Evolutionary conservation across 2,329 filamentous ascomycete species (phyloP).

Genomic region (Torrubiella hemipterigena): DNA sequence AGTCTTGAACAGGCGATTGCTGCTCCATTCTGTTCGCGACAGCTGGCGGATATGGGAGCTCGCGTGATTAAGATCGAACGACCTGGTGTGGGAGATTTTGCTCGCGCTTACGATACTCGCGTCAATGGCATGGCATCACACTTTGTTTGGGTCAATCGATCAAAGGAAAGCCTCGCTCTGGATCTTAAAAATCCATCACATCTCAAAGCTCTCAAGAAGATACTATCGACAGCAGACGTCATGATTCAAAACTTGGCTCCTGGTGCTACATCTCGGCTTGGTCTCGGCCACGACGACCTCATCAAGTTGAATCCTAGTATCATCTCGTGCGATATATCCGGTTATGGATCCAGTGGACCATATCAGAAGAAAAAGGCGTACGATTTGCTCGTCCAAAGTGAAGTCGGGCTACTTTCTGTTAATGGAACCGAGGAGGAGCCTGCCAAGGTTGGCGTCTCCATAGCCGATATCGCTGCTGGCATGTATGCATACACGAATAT

Average conservation of each 20-base stretch:
- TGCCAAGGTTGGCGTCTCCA: conserved; percentile 40
- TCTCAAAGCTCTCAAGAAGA: conserved; percentile 26
- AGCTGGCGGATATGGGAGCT: conserved; percentile 40
- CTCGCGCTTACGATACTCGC: conserved; percentile 35
- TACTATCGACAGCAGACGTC: conserved; percentile 33
- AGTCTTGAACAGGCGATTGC: conserved; percentile 43
- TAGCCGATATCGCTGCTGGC: conserved; percentile 40
- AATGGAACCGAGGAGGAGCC: conserved; percentile 31
- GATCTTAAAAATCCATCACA: conserved; percentile 33
- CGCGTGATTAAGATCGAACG: conserved; percentile 44
- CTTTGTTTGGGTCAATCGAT: conserved; percentile 43
- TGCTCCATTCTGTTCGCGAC: conserved; percentile 40
- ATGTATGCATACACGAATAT: conserved; percentile 41
- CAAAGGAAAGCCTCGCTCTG: conserved; percentile 39
- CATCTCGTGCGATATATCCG: conserved; percentile 43
- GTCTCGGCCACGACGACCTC: conserved; percentile 31
- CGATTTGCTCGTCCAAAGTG: conserved; percentile 41
- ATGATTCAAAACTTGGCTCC: conserved; percentile 42
- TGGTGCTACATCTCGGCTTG: conserved; percentile 32
- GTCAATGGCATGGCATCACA: conserved; percentile 38
- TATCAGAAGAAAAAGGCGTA: conserved; percentile 44
- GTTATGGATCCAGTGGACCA: conserved; percentile 37
- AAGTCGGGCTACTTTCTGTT: conserved; percentile 38
- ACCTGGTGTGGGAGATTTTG: conserved; percentile 38
- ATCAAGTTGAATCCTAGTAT: conserved; percentile 27